Percentiles rank a stretch among this genome's conserved stretches.
Evolutionary conservation across 2,329 filamentous ascomycete species (phyloP).

Genomic region (Amauroascus verrucosus): DNA sequence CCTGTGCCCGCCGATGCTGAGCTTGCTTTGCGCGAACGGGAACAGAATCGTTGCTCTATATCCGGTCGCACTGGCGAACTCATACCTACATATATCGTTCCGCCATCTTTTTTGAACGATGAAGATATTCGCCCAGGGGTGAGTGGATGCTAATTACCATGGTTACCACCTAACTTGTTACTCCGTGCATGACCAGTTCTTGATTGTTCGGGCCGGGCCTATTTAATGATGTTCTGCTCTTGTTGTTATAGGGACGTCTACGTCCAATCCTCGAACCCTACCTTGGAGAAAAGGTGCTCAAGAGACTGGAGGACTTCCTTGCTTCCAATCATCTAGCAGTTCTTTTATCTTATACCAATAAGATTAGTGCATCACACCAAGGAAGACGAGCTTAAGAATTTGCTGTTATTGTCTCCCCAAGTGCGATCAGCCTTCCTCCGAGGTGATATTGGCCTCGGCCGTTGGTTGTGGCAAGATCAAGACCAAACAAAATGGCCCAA

Average conservation of each 20-base stretch:
- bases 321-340: no score
- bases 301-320: not conserved
- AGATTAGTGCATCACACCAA: no score
- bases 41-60: constrained; percentile 4
- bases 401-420: constrained; percentile 5
- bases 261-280: constrained; percentile 5
- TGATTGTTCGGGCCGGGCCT: not conserved
- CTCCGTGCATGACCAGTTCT: no score
- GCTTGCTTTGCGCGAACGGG: constrained; percentile 4
- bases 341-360: no score
- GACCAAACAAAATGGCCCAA: no score
- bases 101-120: constrained; percentile 1
- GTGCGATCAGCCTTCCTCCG: not conserved
- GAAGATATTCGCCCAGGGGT: not conserved
- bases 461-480: no score
- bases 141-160: no score
- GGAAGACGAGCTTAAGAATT: constrained; percentile 7
- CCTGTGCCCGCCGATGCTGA: not conserved
- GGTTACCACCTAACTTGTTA: no score
- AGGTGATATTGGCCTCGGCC: not conserved
- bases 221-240: no score
- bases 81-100: constrained; percentile 5
- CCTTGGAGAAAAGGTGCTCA: not conserved
- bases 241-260: constrained; percentile 6
- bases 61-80: not conserved